Evolutionary conservation across 108 stramenopile genomes (phyloP), one percentile per base, ranked within the genome.

Genomic region (Fistulifera pelliculosa): DNA sequence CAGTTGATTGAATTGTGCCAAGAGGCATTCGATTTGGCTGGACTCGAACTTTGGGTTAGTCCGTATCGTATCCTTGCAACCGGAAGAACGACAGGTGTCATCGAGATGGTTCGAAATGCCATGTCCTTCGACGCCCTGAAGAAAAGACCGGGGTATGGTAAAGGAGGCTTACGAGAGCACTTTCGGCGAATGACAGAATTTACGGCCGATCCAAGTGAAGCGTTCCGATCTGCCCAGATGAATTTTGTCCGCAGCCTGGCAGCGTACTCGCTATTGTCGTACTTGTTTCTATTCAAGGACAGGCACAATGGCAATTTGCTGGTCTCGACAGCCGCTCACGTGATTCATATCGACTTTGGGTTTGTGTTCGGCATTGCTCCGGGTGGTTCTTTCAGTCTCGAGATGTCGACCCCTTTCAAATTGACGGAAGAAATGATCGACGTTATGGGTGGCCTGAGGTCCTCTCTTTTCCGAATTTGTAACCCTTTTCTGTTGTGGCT

Each of bases 341-440:
- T 99, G 17, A 84, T 97, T 58, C 98, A 99, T 72, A 98, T 99
- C 56, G 98, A 99, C 69, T 99, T 97, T 69, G 98, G 98, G 3
- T 99, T 97, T 61, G 81, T 99, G 7, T 87, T 99, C 40, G 92
- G 93, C 11, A 80, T 89, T 24, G 94, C 96, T 42, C 97, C 97
- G 0, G 97, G 97, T 14, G 96, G 96, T 5, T 82, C 84, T 27
- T 96, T 96, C 62, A 90, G 86, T 57, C 66, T 98, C 17, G 97
- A 98, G 58, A 75, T 76, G 45, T 93, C 92, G 3, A 81, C 83
- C 13, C 97, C 99, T 10, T 99, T 99, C 71, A 99, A 99, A 70
- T 71, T 99, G n/a, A 99, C 99, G 15, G 83, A 82, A 38, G 95
- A 98, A 65, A 87, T 96, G 78, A 62, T 98, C 10, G 92, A 97